Base-by-base conservation (phyloP, 140 eudicot genomes). In the Stevia rebaudiana region DNA sequence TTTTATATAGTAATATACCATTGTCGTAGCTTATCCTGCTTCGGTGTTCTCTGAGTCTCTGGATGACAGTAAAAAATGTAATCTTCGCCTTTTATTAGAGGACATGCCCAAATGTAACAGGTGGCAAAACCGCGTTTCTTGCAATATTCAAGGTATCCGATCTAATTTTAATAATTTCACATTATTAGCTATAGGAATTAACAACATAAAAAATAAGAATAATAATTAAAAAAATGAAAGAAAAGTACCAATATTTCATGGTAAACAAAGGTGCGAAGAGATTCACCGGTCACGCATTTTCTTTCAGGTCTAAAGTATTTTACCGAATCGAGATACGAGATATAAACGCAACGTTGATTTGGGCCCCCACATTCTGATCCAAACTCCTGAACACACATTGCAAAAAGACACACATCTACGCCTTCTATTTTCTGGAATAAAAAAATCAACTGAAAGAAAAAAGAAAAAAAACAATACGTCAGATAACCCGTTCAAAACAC, bases 31-130 rank as follows among this genome's bases (percentile, higher is more conserved):
- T 90, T 87, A 61, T 82, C 86, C 51, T 83, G 74, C 76, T 74
- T 80, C 11, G 97, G 97, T 49, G 79, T 80, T 73, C 82, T 84
- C 63, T 90, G 97, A 39, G 77, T 75, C 74, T 84, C 94, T 12
- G 97, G 97, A 82, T 90, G 97, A 68, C 97, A 82, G 73, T 82
- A 71, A 19, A 90, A 78, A 12, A 90, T 90, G 63, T 90, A 90
- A 62, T 90, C 95, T 50, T 87, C 95, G 3, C 95, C 90, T 79
- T 79, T 90, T 11, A 71, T 16, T 74, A 94, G 95, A n/a, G 97
- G 97, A 77, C 95, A 90, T 25, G 94, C 95, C 97, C 97, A 90
- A 61, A 90, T 76, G 74, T 90, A 87, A 80, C 97, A 84, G 59
- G 86, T 80, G 46, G 84, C 76, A 65, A 84, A 90, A 40, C 97